Evolutionary conservation across 139 green algal genomes (phyloP).

Genomic region (Closterium sp.): DNA sequence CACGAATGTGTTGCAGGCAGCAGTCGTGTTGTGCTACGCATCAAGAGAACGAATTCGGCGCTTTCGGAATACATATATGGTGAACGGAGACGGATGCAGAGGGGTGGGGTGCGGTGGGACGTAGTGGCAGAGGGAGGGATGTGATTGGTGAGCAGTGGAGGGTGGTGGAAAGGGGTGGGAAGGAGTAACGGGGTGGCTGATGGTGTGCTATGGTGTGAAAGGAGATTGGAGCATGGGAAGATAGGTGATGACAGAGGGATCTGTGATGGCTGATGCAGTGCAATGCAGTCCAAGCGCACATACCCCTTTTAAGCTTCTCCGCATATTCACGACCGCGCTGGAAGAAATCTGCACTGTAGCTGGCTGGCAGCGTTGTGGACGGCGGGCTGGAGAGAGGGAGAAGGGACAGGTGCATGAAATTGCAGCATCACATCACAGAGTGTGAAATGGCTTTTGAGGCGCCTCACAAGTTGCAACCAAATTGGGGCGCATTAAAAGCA

Average conservation of each 20-base stretch:
- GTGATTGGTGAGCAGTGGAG: no score
- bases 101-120: no score
- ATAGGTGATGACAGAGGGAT: neutral
- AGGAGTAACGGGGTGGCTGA: no score
- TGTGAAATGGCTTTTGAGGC: neutral
- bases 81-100: no score
- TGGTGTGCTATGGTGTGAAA: no score
- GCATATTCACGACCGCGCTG: conserved; percentile 40
- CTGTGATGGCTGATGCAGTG: neutral
- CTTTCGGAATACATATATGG: no score
- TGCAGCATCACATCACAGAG: neutral
- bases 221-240: neutral
- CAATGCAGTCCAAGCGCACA: neutral
- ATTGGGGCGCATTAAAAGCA: no score
- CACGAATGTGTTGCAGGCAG: neutral
- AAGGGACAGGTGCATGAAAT: no score
- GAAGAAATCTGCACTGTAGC: conserved; percentile 49
- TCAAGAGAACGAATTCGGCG: no score
- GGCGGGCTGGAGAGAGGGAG: neutral
- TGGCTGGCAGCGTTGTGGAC: conserved; percentile 27
- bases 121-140: no score
- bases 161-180: no score
- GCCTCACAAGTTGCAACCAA: no score
- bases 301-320: conserved; percentile 46
- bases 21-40: neutral